Base-by-base conservation (phyloP, 164 flowering plant genomes). In the Kingdonia uniflora region DNA sequence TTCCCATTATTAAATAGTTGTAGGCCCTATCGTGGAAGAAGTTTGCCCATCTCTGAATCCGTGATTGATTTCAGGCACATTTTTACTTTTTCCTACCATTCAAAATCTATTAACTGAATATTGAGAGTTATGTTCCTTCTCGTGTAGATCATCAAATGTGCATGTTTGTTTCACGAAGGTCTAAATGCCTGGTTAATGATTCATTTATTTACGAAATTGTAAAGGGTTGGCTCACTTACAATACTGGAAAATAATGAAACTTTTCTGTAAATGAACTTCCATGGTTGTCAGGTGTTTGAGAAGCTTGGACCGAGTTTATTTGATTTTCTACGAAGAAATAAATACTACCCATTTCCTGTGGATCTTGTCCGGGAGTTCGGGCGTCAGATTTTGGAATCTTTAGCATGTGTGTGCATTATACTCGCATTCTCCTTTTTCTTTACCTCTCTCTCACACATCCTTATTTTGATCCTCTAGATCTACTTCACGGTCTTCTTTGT, bases 291-390 rank as follows among this genome's bases (percentile, higher is more conserved):
- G 95, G 95, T 89, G 51, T 89, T 78, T 79, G 95, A 89, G 87
- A 89, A 80, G 97, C 95, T 89, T 84, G 97, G 95, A 69, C 95
- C 97, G 67, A 89, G 97, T 74, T 80, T 89, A 73, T 89, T 75
- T 80, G 97, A 84, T 76, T 79, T 85, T 76, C 79, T 85, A 72
- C 72, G 74, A 77, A 82, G 81, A 81, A 85, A 84, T 75, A 80
- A 64, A 70, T 84, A 81, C 76, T 59, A 66, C 71, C 79, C 90
- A 67, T 80, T 89, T 57, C 97, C 86, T 76, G 72, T 84, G 80
- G 97, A 80, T 67, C 90, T 84, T 75, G 92, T 84, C 71, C 90
- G 87, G 53, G 87, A 85, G 77, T 75, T 89, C 63, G 97, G 87
- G 70, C 79, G 85, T 54, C 95, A 89, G 82, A 92, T 89, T 75